Percentiles rank a stretch among this genome's conserved stretches.
These are phyloP conservation scores for Thalassiosira mediterranea DNA, from an alignment of 352 stramenopile genomes.

Conservation along the genomic window DNA sequence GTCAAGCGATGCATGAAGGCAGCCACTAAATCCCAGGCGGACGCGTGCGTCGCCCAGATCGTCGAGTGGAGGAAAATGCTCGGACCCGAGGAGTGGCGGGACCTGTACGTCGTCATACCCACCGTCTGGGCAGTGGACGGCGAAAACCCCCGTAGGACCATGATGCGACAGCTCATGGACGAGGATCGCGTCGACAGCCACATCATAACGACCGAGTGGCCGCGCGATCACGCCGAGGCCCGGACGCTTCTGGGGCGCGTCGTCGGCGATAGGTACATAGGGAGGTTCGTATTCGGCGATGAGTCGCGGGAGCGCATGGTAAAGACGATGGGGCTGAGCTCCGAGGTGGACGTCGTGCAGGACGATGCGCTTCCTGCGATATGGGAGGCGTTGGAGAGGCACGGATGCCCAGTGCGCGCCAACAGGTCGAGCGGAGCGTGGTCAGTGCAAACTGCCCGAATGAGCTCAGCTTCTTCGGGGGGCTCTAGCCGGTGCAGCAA, in stretches of 20 bases:
- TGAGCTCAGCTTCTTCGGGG: not conserved
- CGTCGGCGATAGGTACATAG: conserved; percentile 21
- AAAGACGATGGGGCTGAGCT: conserved; percentile 16
- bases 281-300: conserved; percentile 21
- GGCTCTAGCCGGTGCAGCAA: no score
- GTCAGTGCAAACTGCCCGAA: no score
- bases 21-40: conserved; percentile 16
- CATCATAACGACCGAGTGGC: conserved; percentile 19
- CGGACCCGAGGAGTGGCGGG: conserved; percentile 11
- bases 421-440: not conserved
- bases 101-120: conserved; percentile 34
- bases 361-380: conserved; percentile 28
- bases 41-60: conserved; percentile 15
- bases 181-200: conserved; percentile 13
- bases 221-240: conserved; percentile 19
- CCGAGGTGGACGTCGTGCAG: conserved; percentile 13
- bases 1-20: conserved; percentile 25
- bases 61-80: conserved; percentile 14
- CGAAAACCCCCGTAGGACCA: conserved; percentile 25
- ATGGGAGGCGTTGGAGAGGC: not conserved
- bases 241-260: conserved; percentile 26
- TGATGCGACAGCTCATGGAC: conserved; percentile 17
- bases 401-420: conserved; percentile 2
- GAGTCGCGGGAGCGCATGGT: not conserved
- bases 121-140: conserved; percentile 19